Base-by-base conservation (phyloP, 306 rosid genomes). In the Quercus mongolica region DNA sequence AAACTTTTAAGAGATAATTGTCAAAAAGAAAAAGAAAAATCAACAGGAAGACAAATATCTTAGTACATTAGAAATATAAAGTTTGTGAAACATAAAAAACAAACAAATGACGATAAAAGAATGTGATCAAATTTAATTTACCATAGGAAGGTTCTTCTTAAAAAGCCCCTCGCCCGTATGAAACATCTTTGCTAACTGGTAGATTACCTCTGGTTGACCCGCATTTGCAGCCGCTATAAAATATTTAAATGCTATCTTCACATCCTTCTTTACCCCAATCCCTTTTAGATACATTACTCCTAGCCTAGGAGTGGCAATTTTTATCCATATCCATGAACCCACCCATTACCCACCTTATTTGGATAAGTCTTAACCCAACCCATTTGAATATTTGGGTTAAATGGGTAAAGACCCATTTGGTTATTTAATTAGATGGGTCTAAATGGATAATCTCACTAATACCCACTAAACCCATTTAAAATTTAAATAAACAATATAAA, bases 131-230 rank as follows among this genome's bases (percentile, higher is more conserved):
- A 46, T 54, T 13, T 31, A 74, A 75, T 72, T 85, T 85, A 95
- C 99, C 97, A 91, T 82, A 46, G 89, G 86, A 74, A 90, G 84
- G 76, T 91, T 94, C 84, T 91, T 91, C 87, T 91, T 90, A 77
- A 0, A 38, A 38, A 95, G 92, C 76, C 96, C 99, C 9, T 89
- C 91, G 69, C 99, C 99, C 28, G 90, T 83, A 85, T 93, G 99
- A 73, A 95, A 95, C 97, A 93, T 93, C 91, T 91, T 95, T 46
- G 97, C 98, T 15, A 95, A 92, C 94, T 91, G 98, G 84, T 90
- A 93, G 87, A 95, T 93, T 81, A 96, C 98, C 86, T 93, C 93
- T 19, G 99, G 96, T 82, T 95, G 99, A 76, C 98, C 99, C 21
- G 82, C 87, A 83, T 93, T 93, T 38, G 99, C 99, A 72, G 99